These are phyloP conservation scores for Xylariomycetidae sp. DNA, from an alignment of 2,329 filamentous ascomycete genomes.

Conservation along the genomic window DNA sequence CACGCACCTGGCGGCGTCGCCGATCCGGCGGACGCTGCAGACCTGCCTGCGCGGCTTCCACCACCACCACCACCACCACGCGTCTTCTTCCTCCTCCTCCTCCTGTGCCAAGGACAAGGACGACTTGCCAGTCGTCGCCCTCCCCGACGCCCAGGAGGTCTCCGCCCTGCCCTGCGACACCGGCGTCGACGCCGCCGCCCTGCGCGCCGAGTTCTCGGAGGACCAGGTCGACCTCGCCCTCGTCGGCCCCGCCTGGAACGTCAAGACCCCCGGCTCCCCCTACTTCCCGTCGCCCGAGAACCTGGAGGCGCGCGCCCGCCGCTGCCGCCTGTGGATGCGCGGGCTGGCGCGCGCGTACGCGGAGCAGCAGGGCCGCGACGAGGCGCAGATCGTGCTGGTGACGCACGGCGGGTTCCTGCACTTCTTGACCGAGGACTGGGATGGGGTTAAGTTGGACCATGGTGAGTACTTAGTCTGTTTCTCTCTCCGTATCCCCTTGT, in stretches of 20 bases:
- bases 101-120: conserved; percentile 40
- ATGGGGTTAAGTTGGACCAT: conserved; percentile 42
- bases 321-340: conserved; percentile 53
- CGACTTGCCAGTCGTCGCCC: conserved; percentile 50
- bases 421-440: conserved; percentile 78
- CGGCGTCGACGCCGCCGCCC: conserved; percentile 50
- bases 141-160: conserved; percentile 76
- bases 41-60: conserved; percentile 46
- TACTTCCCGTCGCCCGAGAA: conserved; percentile 44
- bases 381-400: conserved; percentile 66
- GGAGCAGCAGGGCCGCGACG: conserved; percentile 33
- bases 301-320: conserved; percentile 55
- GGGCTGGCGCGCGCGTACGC: too few species aligned
- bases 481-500: not conserved
- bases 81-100: too few species aligned
- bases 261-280: conserved; percentile 46
- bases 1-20: conserved; percentile 69
- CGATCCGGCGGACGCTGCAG: conserved; percentile 73
- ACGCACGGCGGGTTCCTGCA: conserved; percentile 82
- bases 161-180: conserved; percentile 70
- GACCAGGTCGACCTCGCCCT: conserved; percentile 55
- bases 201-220: conserved; percentile 58
- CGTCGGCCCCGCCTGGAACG: conserved; percentile 64
- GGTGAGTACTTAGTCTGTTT: conserved; percentile 27
- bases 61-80: conserved; percentile 66